Evolutionary conservation across 805 yeast genomes (phyloP).

Genomic region (Torulaspora maleeae): DNA sequence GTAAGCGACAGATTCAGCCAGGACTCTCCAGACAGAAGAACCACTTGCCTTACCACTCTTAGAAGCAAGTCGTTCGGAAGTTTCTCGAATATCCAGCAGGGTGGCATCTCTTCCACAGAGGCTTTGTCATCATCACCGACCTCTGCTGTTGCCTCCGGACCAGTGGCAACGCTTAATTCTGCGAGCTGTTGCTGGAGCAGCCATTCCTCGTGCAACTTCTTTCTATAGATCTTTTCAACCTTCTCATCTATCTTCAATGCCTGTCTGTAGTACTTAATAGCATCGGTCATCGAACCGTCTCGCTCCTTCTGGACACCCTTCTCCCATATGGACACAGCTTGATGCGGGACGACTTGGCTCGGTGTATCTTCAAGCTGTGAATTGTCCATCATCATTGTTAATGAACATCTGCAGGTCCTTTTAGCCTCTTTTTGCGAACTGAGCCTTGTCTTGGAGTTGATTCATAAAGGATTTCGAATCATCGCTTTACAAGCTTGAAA

Average conservation of each 20-base stretch:
- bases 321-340: conserved; percentile 63
- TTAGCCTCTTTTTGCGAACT: not conserved
- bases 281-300: conserved; percentile 76
- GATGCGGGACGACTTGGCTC: conserved; percentile 4
- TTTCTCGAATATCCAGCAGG: conserved; percentile 40
- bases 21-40: conserved; percentile 49
- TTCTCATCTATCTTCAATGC: conserved; percentile 54
- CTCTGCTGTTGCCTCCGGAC: conserved; percentile 10
- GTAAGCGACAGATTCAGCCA: conserved; percentile 61
- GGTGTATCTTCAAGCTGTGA: not conserved
- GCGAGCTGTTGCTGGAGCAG: conserved; percentile 27
- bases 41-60: conserved; percentile 45
- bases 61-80: conserved; percentile 58
- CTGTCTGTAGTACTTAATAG: conserved; percentile 62
- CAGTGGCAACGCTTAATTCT: conserved; percentile 8
- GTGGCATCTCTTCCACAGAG: conserved; percentile 29
- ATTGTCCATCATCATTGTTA: not conserved
- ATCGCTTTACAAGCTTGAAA: conserved; percentile 4
- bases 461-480: conserved; percentile 2
- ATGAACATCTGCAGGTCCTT: not conserved
- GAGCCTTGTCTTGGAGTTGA: conserved; percentile 7
- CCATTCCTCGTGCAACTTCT: conserved; percentile 45
- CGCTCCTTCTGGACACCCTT: conserved; percentile 66
- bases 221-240: conserved; percentile 67
- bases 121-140: conserved; percentile 22